A percentile compares a stretch with the other conserved stretches of the same genome.
phyloP scores from a whole-genome alignment of 768 basidiomycete genomes.

The Boletus rubropictus region DNA sequence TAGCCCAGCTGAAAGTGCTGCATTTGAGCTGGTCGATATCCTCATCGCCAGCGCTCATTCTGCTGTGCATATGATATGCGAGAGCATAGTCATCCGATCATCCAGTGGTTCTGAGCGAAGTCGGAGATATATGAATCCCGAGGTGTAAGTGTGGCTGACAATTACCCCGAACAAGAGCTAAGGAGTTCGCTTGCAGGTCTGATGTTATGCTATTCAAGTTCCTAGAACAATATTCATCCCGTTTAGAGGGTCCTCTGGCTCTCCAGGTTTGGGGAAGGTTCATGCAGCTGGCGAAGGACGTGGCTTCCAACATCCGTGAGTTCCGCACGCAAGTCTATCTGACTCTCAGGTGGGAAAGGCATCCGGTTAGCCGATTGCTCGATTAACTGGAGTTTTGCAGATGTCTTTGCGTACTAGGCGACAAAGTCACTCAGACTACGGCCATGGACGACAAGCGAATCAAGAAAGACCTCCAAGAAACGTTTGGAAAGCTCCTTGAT shows the following conservation, averaged over 20 bases:
- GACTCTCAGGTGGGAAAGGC: constrained; percentile 55
- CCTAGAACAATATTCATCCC: constrained; percentile 76
- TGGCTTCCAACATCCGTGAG: constrained; percentile 57
- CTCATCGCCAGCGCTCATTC: constrained; percentile 81
- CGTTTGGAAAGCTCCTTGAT: constrained; percentile 81
- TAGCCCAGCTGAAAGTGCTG: constrained; percentile 39
- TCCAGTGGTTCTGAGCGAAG: constrained; percentile 50
- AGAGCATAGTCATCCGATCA: constrained; percentile 64
- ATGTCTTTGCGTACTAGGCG: constrained; percentile 71
- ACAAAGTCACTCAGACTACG: constrained; percentile 82
- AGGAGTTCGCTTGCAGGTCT: constrained; percentile 42
- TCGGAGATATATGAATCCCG: constrained; percentile 57
- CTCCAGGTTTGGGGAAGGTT: constrained; percentile 88
- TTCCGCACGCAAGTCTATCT: constrained; percentile 70
- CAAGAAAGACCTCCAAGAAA: constrained; percentile 90
- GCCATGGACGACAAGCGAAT: constrained; percentile 86
- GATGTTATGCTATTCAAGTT: constrained; percentile 77
- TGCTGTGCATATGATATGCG: constrained; percentile 84
- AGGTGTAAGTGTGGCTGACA: constrained; percentile 46
- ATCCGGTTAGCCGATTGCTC: background rate
- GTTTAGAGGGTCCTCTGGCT: constrained; percentile 85
- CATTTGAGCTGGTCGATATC: constrained; percentile 80
- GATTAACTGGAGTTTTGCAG: constrained; percentile 33
- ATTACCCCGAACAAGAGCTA: background rate
- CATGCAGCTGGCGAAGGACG: constrained; percentile 71